phyloP scores from a whole-genome alignment of 306 rosid species.

The barrel medic (Medicago truncatula) region DNA sequence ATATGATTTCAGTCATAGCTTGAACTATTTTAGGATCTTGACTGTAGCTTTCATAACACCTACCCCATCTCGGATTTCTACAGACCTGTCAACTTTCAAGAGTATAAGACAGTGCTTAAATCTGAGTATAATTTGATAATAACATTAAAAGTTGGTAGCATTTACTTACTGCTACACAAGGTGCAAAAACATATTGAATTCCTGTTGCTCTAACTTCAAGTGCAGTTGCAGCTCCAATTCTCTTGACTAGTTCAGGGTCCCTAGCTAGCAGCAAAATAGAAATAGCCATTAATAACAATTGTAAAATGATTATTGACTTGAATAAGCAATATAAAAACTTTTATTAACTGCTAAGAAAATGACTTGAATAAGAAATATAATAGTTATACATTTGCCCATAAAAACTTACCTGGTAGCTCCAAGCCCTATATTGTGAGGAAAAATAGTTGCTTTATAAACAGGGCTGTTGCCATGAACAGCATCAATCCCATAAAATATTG shows the following conservation, averaged over 20 bases:
- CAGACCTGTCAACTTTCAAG: conserved; percentile 47
- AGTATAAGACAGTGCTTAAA: neutral
- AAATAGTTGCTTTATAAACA: conserved; percentile 57
- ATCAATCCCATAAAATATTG: conserved; percentile 63
- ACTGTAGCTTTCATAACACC: conserved; percentile 62
- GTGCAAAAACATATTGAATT: conserved; percentile 55
- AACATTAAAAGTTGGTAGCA: neutral
- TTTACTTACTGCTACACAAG: conserved; percentile 57
- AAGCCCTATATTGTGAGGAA: conserved; percentile 60
- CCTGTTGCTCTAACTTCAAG: conserved; percentile 67
- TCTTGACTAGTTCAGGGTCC: conserved; percentile 57
- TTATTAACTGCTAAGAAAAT: neutral
- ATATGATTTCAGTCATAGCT: conserved; percentile 55
- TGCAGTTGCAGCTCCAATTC: conserved; percentile 60
- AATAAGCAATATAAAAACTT: conserved; percentile 9
- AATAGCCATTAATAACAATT: neutral
- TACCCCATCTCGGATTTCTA: conserved; percentile 68
- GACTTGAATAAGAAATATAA: neutral
- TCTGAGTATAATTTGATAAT: neutral
- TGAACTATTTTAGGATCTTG: conserved; percentile 54
- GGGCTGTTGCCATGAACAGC: conserved; percentile 56
- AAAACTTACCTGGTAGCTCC: conserved; percentile 54
- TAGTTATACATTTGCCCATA: neutral
- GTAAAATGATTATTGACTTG: neutral
- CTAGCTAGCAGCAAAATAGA: conserved; percentile 45